Evolutionary conservation across 2,329 filamentous ascomycete species (phyloP).

Genomic region (Botrytis sinoallii): DNA sequence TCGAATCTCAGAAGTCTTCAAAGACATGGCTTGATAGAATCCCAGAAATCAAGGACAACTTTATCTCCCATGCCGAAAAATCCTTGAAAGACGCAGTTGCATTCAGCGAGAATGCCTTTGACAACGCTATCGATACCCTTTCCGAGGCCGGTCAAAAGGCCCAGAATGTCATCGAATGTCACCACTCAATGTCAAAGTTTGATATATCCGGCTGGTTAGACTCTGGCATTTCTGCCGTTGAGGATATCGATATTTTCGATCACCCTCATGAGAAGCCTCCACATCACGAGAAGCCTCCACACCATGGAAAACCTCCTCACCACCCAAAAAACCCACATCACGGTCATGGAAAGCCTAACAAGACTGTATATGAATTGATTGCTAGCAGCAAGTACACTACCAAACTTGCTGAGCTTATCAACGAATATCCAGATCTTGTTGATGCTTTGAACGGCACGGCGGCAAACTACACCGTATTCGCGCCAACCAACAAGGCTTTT

Average conservation of each 20-base stretch:
- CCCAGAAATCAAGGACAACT: constrained; percentile 37
- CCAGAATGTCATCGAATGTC: constrained; percentile 33
- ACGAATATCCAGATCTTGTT: constrained; percentile 69
- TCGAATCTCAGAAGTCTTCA: constrained; percentile 39
- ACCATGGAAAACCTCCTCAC: constrained; percentile 11
- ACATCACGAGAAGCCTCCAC: constrained; percentile 29
- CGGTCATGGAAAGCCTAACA: constrained; percentile 50
- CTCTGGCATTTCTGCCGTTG: constrained; percentile 38
- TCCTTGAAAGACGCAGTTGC: constrained; percentile 31
- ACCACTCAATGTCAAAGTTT: constrained; percentile 36
- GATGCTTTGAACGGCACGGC: constrained; percentile 70
- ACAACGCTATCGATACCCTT: constrained; percentile 34
- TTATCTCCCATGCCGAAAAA: constrained; percentile 32
- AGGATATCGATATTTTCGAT: constrained; percentile 35
- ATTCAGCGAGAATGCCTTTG: constrained; percentile 34
- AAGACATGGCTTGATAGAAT: constrained; percentile 36
- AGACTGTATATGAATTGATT: constrained; percentile 79
- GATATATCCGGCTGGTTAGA: constrained; percentile 37
- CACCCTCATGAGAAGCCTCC: constrained; percentile 30
- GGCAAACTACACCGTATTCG: constrained; percentile 76
- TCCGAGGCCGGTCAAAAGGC: constrained; percentile 25
- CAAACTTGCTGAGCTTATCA: constrained; percentile 72
- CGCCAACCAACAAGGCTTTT: constrained; percentile 75
- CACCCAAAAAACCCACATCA: constrained; percentile 32
- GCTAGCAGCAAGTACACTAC: constrained; percentile 71